Percentiles rank a stretch among this genome's conserved stretches.
Evolutionary conservation across 2,329 filamentous ascomycete species (phyloP).

Genomic region (Fusarium redolens): DNA sequence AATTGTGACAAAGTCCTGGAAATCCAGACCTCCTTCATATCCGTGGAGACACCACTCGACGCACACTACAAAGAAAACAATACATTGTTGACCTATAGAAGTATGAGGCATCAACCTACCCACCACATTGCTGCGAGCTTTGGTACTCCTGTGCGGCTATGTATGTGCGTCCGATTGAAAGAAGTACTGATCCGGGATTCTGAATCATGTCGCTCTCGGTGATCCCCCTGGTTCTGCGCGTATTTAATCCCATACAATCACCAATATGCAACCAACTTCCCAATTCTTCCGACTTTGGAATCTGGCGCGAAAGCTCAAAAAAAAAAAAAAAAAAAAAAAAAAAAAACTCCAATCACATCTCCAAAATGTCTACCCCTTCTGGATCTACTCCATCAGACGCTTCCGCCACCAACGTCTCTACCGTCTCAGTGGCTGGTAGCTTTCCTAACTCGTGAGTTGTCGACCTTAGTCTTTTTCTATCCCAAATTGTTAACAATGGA

Average conservation of each 20-base stretch:
- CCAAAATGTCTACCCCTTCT: background rate
- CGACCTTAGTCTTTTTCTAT: no score
- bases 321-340: background rate
- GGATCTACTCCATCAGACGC: background rate
- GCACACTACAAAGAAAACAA: background rate
- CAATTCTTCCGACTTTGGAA: background rate
- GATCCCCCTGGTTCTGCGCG: background rate
- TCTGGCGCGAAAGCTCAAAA: background rate
- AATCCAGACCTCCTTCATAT: background rate
- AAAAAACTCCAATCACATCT: background rate
- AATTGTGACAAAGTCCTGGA: background rate
- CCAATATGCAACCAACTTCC: background rate
- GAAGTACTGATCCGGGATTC: background rate
- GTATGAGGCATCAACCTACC: background rate
- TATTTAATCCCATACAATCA: background rate
- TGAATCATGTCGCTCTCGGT: background rate
- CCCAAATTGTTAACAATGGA: background rate
- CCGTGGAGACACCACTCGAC: background rate
- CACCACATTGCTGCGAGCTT: background rate
- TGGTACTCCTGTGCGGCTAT: background rate
- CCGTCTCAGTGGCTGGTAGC: background rate
- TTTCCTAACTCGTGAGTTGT: background rate
- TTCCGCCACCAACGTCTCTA: background rate
- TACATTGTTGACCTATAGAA: background rate
- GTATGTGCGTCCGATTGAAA: background rate